phyloP scores from a whole-genome alignment of 2,329 filamentous ascomycete species.

The Fusarium anguioides region DNA sequence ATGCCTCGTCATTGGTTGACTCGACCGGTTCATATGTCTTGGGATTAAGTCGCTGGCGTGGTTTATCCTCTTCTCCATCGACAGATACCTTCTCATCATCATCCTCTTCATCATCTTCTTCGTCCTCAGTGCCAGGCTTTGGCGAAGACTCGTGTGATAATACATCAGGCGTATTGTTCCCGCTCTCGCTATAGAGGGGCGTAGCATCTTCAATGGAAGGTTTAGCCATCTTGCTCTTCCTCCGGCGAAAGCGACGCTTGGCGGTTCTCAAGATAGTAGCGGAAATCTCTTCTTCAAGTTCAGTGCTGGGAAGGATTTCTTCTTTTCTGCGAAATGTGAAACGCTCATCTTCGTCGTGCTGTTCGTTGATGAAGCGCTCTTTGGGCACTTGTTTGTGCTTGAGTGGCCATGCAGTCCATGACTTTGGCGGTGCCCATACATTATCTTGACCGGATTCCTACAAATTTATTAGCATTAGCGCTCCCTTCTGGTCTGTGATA shows the following conservation, averaged over 20 bases:
- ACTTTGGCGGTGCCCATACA: conserved; percentile 64
- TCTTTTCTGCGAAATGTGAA: conserved; percentile 62
- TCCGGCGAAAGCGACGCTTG: conserved; percentile 68
- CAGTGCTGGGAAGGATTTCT: conserved; percentile 63
- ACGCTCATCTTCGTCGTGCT: conserved; percentile 59
- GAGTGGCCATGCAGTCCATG: conserved; percentile 91
- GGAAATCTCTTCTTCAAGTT: conserved; percentile 76
- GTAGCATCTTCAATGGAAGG: conserved; percentile 39
- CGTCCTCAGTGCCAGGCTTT: conserved; percentile 28
- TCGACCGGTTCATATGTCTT: conserved; percentile 62
- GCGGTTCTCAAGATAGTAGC: conserved; percentile 74
- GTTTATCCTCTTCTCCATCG: conserved; percentile 1
- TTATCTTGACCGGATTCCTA: conserved; percentile 47
- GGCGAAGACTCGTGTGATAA: conserved; percentile 36
- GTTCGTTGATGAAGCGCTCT: conserved; percentile 61
- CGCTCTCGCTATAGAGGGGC: conserved; percentile 10
- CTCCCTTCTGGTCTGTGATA: background rate
- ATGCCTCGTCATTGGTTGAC: conserved; percentile 76
- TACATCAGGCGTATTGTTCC: conserved; percentile 5
- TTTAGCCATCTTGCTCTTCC: conserved; percentile 34
- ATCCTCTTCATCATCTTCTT: conserved; percentile 36
- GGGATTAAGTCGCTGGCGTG: background rate
- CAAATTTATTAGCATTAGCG: background rate
- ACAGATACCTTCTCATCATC: conserved; percentile 28
- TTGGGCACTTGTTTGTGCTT: conserved; percentile 69